Base-by-base conservation (phyloP, 352 stramenopile species). In the Globisporangium nagaii region DNA sequence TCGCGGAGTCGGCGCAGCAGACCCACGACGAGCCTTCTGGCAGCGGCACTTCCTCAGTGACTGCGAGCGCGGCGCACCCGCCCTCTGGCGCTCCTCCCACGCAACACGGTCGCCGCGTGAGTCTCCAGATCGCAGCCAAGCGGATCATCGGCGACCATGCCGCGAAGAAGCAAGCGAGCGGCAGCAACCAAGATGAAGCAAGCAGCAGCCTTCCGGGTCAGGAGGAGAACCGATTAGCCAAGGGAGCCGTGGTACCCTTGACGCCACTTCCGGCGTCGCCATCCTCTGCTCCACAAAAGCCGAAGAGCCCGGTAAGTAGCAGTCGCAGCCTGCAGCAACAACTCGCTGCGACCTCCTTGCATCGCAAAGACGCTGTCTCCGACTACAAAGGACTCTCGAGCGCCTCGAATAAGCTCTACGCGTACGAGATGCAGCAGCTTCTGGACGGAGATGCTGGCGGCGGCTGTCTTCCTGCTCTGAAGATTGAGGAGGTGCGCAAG, bases 401-500 rank as follows among this genome's bases (percentile, higher is more conserved):
- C 35, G 65, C 60, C 15, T 80, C 72, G 0, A 56, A 70, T 27
- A 70, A 57, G 41, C 50, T 82, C 13, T 78, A 75, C 31, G 44
- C 42, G 31, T 63, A 48, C 30, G 65, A 75, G 32, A 35, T 56
- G 32, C 47, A 76, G 54, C 48, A 71, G 12, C 40, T 68, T 2
- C 35, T 49, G 0, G 54, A 75, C 41, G 54, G 42, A 25, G 53
- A 56, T 35, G 47, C 63, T 4, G 13, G 39, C 52, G 3, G 45
- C 59, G 15, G 25, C 30, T 37, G 15, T 19, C 56, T 73, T 11
- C 57, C 72, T 0, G 43, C 52, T 10, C 59, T 70, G 37, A 84
- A 82, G 39, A 54, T 78, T 1, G 71, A 85, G 50, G 74, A 84
- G 6, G 64, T 85, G 6, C 67, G 79, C 0, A 83, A 79, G 53